Evolutionary conservation across 164 flowering plant species (phyloP).

Genomic region (Kingdonia uniflora): DNA sequence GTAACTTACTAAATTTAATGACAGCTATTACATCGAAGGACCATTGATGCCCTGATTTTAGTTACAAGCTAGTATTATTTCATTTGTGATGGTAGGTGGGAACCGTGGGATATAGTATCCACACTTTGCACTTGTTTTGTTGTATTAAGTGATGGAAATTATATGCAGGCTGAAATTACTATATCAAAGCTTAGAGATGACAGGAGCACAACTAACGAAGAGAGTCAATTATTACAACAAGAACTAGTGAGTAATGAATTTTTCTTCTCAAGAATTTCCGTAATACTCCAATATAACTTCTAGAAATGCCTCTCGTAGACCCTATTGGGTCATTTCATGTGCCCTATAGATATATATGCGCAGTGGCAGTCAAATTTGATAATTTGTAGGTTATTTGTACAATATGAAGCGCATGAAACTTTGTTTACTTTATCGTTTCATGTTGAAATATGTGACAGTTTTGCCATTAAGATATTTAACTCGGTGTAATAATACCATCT

Average conservation of each 20-base stretch:
- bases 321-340: no score
- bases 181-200: conserved; percentile 50
- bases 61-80: background rate
- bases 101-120: background rate
- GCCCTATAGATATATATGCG: no score
- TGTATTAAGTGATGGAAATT: background rate
- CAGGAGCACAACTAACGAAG: conserved; percentile 28
- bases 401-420: no score
- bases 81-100: background rate
- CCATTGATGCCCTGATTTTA: background rate
- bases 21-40: background rate
- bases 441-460: no score
- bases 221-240: conserved; percentile 34
- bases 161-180: conserved; percentile 46
- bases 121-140: background rate
- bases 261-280: background rate
- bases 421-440: no score
- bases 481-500: no score
- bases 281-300: no score
- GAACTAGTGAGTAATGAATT: conserved; percentile 36
- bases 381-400: no score
- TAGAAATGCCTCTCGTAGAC: no score
- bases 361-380: no score
- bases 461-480: no score
- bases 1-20: background rate